Base-by-base conservation (phyloP, 202 grass and related monocot genomes). In the Panicum virgatum region DNA sequence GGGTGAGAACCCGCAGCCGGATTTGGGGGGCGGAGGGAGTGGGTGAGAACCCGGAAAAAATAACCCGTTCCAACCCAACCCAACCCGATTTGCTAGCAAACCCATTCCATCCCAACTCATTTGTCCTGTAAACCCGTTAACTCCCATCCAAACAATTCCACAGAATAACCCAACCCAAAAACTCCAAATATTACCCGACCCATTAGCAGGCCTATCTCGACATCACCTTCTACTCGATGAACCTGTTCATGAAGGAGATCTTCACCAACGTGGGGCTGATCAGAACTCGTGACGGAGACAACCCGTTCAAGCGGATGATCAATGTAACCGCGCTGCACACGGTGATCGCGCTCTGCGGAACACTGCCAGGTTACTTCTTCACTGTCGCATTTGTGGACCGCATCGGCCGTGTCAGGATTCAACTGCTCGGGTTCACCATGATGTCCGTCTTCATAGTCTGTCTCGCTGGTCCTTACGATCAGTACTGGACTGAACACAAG, bases 371-470 rank as follows among this genome's bases (percentile, higher is more conserved):
- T 3, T 87, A 87, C 83, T 94, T 89, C 80, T 74, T 88, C 61
- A 86, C 88, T 0, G 88, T 91, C 16, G 75, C 69, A 3, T 74
- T 94, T 18, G 83, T 91, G 2, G 91, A 94, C 20, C 50, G 75
- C 16, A 45, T 91, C 0, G 88, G 86, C 1, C 86, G 88, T 20
- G 29, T 81, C 1, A 74, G 52, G 29, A 94, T 94, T 15, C 88
- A 91, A 16, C 4, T 89, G 1, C 46, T 89, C 12, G 92, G 92
- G 3, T 94, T 94, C 81, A 66, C 80, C 86, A 94, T 94, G 92
- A 94, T 94, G 92, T 80, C 88, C 0, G 1, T 79, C 9, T 82
- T 87, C 29, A 87, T 82, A 64, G 44, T 87, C 5, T 48, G 83
- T 20, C 57, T 94, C 11, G 85, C 86, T 0, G 18, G 52, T 60